Evolutionary conservation across 2,329 filamentous ascomycete genomes (phyloP).

Genomic region (Coleophoma eucalyptorum): DNA sequence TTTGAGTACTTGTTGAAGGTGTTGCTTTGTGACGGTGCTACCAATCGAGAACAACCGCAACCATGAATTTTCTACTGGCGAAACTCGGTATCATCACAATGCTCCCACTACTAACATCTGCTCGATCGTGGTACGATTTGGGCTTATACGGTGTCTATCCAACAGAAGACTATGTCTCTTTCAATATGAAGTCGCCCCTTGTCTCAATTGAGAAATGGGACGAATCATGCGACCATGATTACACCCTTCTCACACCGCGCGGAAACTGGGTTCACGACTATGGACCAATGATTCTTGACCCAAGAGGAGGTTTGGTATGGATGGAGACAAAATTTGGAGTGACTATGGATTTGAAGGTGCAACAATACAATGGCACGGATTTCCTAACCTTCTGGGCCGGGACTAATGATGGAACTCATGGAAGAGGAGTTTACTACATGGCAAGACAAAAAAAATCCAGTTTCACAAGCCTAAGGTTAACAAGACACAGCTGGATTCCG

Average conservation of each 20-base stretch:
- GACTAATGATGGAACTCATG: conserved; percentile 38
- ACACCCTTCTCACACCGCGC: conserved; percentile 10
- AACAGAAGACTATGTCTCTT: conserved; percentile 7
- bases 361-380: conserved; percentile 36
- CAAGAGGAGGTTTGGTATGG: conserved; percentile 12
- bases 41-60: no score
- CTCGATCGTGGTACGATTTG: conserved; percentile 2
- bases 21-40: no score
- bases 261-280: conserved; percentile 7
- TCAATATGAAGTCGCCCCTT: conserved; percentile 3
- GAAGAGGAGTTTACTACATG: conserved; percentile 41
- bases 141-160: conserved; percentile 10
- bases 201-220: conserved; percentile 8
- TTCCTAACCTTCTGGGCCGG: conserved; percentile 47
- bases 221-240: conserved; percentile 5
- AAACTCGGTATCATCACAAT: no score
- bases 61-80: no score
- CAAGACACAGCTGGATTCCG: background rate
- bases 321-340: conserved; percentile 10
- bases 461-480: background rate
- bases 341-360: conserved; percentile 19
- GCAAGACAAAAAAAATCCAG: conserved; percentile 13
- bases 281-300: conserved; percentile 11
- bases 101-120: no score
- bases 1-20: no score